Conservation (phyloP, 306 rosid species). For the Castanopsis chinensis region DNA sequence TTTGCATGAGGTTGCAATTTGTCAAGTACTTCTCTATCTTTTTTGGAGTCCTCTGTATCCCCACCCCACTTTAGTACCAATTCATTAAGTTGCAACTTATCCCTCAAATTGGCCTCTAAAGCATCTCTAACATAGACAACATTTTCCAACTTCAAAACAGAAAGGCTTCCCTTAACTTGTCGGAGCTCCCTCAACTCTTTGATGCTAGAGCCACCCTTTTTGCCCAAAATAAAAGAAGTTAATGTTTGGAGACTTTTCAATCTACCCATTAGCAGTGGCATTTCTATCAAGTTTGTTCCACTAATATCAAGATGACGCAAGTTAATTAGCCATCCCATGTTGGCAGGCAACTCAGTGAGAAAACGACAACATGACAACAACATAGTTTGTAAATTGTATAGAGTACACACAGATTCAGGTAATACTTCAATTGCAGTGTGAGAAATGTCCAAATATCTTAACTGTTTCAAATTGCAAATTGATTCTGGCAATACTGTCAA, state of each 20-base stretch:
- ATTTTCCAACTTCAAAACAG: constrained; percentile 17
- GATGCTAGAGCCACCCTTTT: not conserved
- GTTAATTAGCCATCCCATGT: constrained; percentile 5
- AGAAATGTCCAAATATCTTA: constrained; percentile 19
- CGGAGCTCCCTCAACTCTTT: constrained; percentile 1
- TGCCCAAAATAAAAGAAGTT: not conserved
- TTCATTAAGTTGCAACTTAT: not conserved
- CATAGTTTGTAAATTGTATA: constrained; percentile 26
- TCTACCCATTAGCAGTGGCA: constrained; percentile 18
- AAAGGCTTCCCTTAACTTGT: not conserved
- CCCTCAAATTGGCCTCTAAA: not conserved
- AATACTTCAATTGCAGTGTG: not conserved
- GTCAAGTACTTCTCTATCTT: not conserved
- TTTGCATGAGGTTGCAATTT: constrained; percentile 19
- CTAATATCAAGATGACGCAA: not conserved
- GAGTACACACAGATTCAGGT: not conserved
- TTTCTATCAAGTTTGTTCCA: not conserved
- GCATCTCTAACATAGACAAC: constrained; percentile 1
- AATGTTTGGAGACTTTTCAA: constrained; percentile 2
- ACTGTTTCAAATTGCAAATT: not conserved
- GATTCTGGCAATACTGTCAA: not conserved
- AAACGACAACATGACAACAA: not conserved
- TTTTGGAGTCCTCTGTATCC: not conserved
- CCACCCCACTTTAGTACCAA: constrained; percentile 19
- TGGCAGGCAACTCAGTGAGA: constrained; percentile 7